A percentile compares a stretch with the other conserved stretches of the same genome.
These are phyloP conservation scores for Teratosphaeria gauchensis DNA, from an alignment of 2,329 filamentous ascomycete species.

Conservation along the genomic window DNA sequence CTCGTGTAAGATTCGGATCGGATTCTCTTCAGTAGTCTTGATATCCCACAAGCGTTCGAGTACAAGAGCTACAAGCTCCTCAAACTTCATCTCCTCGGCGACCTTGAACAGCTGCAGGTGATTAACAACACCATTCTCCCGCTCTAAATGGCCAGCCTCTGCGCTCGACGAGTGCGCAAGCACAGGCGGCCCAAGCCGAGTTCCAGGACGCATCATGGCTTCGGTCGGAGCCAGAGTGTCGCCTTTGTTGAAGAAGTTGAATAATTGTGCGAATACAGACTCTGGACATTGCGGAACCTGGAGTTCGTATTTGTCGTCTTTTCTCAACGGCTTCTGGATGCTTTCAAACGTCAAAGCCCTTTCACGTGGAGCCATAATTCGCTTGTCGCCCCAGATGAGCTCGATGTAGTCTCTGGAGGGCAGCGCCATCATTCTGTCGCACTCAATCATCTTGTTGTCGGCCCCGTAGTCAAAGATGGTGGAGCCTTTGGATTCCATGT, in stretches of 20 bases:
- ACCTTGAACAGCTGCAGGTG: slow-evolving; percentile 26
- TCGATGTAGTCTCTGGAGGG: slow-evolving; percentile 28
- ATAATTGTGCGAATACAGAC: slow-evolving; percentile 26
- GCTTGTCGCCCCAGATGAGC: slow-evolving; percentile 27
- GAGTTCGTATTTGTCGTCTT: slow-evolving; percentile 22
- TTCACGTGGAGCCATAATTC: slow-evolving; percentile 23
- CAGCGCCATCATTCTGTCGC: slow-evolving; percentile 20
- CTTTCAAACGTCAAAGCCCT: slow-evolving; percentile 22
- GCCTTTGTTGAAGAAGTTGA: slow-evolving; percentile 22
- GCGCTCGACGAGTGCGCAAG: background rate
- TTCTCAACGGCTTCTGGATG: slow-evolving; percentile 24
- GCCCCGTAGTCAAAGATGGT: slow-evolving; percentile 26
- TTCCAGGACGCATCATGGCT: background rate
- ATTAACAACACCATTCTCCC: slow-evolving; percentile 9
- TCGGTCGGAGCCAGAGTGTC: background rate
- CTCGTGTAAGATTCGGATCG: slow-evolving; percentile 25
- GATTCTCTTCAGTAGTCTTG: slow-evolving; percentile 26
- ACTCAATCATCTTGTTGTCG: slow-evolving; percentile 21
- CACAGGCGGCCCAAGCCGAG: slow-evolving; percentile 8
- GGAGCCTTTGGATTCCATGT: slow-evolving; percentile 25
- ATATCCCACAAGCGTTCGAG: slow-evolving; percentile 26
- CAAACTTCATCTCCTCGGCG: slow-evolving; percentile 26
- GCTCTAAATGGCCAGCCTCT: background rate
- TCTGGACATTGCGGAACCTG: slow-evolving; percentile 22
- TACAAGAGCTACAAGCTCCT: slow-evolving; percentile 27